phyloP scores from a whole-genome alignment of 208 protist species.

The Acanthamoeba royreba region DNA sequence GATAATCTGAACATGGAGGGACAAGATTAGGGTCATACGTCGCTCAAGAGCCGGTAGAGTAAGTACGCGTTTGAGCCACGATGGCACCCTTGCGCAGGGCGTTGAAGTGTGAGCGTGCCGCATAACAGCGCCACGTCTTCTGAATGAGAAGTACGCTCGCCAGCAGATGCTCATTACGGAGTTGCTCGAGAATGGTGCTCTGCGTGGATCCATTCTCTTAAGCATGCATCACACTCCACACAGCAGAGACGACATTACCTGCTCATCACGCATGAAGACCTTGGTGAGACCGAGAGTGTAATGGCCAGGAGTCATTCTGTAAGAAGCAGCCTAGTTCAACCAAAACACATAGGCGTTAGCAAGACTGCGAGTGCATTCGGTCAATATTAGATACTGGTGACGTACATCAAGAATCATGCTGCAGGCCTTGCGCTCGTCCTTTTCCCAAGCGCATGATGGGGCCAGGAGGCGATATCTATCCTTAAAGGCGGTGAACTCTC shows the following conservation, averaged over 20 bases:
- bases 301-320: background rate
- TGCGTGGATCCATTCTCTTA: background rate
- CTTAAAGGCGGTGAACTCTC: slow-evolving; percentile 7
- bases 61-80: slow-evolving; percentile 3
- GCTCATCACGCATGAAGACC: slow-evolving; percentile 45
- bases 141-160: slow-evolving; percentile 18
- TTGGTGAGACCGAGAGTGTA: slow-evolving; percentile 37
- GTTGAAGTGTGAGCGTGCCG: background rate
- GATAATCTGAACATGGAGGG: background rate
- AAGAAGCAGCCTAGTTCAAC: background rate
- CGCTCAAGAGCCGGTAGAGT: background rate
- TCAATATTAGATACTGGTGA: background rate
- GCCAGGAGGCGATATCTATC: slow-evolving; percentile 45
- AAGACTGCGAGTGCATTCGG: background rate
- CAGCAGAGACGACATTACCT: background rate
- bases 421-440: slow-evolving; percentile 31
- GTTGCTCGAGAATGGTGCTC: slow-evolving; percentile 10
- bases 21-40: background rate
- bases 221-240: background rate
- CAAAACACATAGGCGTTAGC: background rate
- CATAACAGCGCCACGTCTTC: slow-evolving; percentile 11
- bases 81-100: background rate
- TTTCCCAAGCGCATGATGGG: background rate
- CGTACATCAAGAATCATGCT: background rate
- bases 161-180: slow-evolving; percentile 29